These are phyloP conservation scores for Ajuga reptans DNA, from an alignment of 305 asterid genomes.

Conservation along the genomic window DNA sequence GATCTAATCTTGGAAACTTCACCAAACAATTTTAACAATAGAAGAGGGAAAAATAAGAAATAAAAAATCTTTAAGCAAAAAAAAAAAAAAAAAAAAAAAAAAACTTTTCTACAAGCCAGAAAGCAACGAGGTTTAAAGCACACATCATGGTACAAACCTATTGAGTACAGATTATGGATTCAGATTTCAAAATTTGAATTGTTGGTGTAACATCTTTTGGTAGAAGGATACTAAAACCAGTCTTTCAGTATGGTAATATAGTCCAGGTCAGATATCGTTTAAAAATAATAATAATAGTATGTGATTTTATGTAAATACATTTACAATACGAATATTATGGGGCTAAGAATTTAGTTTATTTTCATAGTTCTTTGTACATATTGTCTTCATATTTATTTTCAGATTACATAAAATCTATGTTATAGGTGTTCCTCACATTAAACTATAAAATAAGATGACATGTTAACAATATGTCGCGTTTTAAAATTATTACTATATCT, in stretches of 20 bases:
- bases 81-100: no score
- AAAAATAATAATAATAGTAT: not conserved
- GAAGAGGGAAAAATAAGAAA: no score
- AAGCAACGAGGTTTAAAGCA: not conserved
- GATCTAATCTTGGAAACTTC: no score
- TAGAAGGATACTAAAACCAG: not conserved
- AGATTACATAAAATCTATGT: no score
- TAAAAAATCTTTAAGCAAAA: no score
- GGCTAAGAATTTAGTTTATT: no score
- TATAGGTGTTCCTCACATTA: not conserved
- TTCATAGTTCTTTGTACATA: no score
- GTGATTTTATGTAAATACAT: not conserved
- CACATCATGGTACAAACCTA: not conserved
- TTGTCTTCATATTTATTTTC: not conserved
- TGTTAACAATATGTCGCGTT: not conserved
- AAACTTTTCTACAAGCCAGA: not conserved
- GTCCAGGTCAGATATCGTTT: not conserved
- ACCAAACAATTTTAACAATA: no score
- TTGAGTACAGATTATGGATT: not conserved
- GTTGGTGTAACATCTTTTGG: not conserved
- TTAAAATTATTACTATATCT: no score
- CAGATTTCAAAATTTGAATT: not conserved
- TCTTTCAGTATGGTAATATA: not conserved
- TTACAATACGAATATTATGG: no score
- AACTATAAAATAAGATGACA: not conserved